Evolutionary conservation across 345 rosid species (phyloP), one percentile per base, ranked within the genome.

Genomic region (Kandelia obovata): DNA sequence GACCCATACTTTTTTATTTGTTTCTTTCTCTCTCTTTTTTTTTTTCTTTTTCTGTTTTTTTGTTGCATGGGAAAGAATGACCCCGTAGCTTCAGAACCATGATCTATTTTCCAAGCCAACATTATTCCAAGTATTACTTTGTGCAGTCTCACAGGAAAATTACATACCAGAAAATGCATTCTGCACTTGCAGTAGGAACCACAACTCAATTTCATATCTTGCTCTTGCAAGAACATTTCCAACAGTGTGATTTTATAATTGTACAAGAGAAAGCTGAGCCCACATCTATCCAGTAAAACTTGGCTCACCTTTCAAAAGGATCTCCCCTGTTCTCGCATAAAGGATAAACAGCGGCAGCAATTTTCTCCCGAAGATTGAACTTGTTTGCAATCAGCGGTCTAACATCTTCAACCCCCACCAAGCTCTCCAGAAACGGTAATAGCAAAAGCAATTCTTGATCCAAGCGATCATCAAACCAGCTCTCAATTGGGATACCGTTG

Each of bases 401-500:
- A 9, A 92, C 98, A 77, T 95, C 99, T 75, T 92, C 91, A 0
- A 82, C 92, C n/a, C 94, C 91, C 0, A 79, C 92, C 76, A 95
- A 82, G 82, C 92, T 90, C 84, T 92, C 99, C 78, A 95, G 74
- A 75, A 95, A 95, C 1, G 98, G 99, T 7, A 95, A 84, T 26
- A 95, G 69, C 23, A 69, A 71, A 57, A 95, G 99, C 76, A 95
- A 82, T 75, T 90, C 97, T 73, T 88, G 84, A 74, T 96, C 99
- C 0, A 83, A 63, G 1, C 83, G 87, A 76, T 96, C 96, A 27
- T 88, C 91, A 51, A 96, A 96, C 99, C 99, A 96, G 84, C 99
- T 96, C 82, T 90, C 96, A 39, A 96, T 96, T 16, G 99, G 97
- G 62, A 96, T 89, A 17, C 99, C 99, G 46, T 96, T 96, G 77